These are phyloP conservation scores for Naumovozyma dairenensis DNA, from an alignment of 805 yeast genomes.

Conservation along the genomic window DNA sequence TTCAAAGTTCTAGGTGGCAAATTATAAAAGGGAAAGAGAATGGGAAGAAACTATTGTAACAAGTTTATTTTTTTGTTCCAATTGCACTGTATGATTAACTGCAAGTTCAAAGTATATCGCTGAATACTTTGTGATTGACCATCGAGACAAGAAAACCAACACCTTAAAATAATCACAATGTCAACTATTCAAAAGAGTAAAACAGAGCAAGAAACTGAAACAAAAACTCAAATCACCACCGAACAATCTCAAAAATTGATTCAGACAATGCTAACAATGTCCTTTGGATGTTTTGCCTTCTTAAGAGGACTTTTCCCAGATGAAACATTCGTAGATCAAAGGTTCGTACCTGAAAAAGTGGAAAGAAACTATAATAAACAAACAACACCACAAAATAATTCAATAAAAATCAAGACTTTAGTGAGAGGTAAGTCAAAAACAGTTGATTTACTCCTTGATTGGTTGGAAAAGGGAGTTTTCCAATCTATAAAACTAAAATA, in stretches of 20 bases:
- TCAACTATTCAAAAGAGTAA: conserved; percentile 14
- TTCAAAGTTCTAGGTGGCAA: no score
- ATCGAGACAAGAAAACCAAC: background rate
- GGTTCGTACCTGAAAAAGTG: conserved; percentile 33
- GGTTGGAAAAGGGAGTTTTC: conserved; percentile 44
- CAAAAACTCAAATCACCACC: conserved; percentile 22
- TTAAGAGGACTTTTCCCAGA: conserved; percentile 50
- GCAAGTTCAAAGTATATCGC: no score
- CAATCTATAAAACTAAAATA: conserved; percentile 36
- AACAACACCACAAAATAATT: conserved; percentile 16
- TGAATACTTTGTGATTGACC: no score
- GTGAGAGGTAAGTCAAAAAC: conserved; percentile 36
- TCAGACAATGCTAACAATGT: conserved; percentile 40
- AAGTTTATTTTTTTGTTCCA: no score
- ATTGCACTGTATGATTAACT: no score
- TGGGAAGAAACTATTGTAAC: no score
- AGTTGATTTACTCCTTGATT: conserved; percentile 40
- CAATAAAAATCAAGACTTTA: conserved; percentile 40
- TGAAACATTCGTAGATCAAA: conserved; percentile 40
- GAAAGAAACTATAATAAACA: conserved; percentile 23
- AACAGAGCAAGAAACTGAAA: conserved; percentile 8
- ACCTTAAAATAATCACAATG: conserved; percentile 7
- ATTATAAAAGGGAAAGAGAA: background rate
- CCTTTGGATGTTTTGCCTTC: conserved; percentile 49
- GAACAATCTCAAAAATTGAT: conserved; percentile 39